Conservation (phyloP, 495 filamentous ascomycete genomes). For the Penicillium odoratum region DNA sequence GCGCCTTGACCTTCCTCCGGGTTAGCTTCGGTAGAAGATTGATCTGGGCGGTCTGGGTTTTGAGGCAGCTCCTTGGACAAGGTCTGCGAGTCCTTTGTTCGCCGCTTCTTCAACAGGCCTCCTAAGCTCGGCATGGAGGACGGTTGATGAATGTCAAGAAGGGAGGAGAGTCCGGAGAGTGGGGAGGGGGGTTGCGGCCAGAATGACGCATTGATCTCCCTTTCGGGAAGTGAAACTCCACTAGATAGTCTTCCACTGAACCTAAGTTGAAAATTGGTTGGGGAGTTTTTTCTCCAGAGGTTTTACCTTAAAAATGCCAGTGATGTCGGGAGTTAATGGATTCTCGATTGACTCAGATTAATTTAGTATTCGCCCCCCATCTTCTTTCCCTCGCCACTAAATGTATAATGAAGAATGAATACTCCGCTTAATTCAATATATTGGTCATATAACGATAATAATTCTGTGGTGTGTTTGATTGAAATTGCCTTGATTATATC, state of each 20-base stretch:
- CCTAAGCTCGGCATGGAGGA: constrained; percentile 50
- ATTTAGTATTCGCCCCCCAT: not conserved
- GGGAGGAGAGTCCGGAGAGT: constrained; percentile 23
- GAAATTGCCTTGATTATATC: not conserved
- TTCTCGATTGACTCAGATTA: too few species aligned
- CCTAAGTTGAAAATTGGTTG: not conserved
- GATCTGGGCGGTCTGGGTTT: constrained; percentile 50
- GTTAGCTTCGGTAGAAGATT: constrained; percentile 40
- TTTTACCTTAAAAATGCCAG: too few species aligned
- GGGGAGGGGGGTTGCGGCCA: constrained; percentile 25
- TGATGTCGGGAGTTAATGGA: too few species aligned
- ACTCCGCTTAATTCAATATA: not conserved
- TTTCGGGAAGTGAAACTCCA: constrained; percentile 3
- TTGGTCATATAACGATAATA: not conserved
- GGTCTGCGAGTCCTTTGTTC: constrained; percentile 76
- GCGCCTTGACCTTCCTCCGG: constrained; percentile 31
- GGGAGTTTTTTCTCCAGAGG: not conserved
- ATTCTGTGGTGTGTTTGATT: not conserved
- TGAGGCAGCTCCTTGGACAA: constrained; percentile 51
- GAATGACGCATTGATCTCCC: constrained; percentile 37
- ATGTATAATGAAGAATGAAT: not conserved
- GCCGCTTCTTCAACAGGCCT: constrained; percentile 95
- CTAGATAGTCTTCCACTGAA: not conserved
- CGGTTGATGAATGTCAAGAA: constrained; percentile 16
- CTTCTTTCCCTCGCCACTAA: not conserved